Evolutionary conservation across 225 moss, liverwort and hornwort species (phyloP), one percentile per base, ranked within the genome.

Genomic region (Straminergon stramineum): DNA sequence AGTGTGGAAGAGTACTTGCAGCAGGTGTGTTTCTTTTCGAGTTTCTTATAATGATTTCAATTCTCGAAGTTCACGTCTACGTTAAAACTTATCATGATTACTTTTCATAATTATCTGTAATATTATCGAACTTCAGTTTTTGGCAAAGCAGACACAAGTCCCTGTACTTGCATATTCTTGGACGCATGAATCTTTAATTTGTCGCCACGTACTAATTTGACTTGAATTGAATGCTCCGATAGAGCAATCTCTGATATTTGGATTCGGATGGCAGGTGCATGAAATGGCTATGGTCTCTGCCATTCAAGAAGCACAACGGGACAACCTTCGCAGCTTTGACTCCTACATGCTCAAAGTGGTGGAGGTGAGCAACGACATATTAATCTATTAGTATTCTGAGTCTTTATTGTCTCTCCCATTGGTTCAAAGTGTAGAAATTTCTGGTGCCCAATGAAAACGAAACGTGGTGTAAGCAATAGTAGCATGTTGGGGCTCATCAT

Each of bases 271-370:
- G 76, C 84, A 98, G 96, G 96, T 98, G 86, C 98, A 99, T 90
- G 98, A 99, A 93, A 99, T 99, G 98, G 94, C 96, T 48, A 95
- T 97, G 96, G 91, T 99, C 71, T 96, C 98, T 81, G 95, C 97
- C 34, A 96, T 99, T 87, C 98, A 99, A 91, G 98, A 99, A 93
- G 97, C 98, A 16, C 97, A 97, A 67, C 95, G 96, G 55, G 98
- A 99, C 91, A 99, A 99, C 76, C 93, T 97, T 80, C 96, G 96
- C 68, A 96, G 93, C 73, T 99, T 97, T 86, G 97, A 97, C 87
- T 96, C 95, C 61, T 96, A 96, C 86, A 96, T 99, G 96, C 89
- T 97, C 89, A 96, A 96, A 92, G 90, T 94, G 61, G 95, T 96
- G 93, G 97, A 97, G 96, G 98, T 98, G 76, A 87, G 94, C 55